Percentiles rank a stretch among this genome's conserved stretches.
Evolutionary conservation across 352 stramenopile species (phyloP).

Genomic region (Phytophthora hybrid): DNA sequence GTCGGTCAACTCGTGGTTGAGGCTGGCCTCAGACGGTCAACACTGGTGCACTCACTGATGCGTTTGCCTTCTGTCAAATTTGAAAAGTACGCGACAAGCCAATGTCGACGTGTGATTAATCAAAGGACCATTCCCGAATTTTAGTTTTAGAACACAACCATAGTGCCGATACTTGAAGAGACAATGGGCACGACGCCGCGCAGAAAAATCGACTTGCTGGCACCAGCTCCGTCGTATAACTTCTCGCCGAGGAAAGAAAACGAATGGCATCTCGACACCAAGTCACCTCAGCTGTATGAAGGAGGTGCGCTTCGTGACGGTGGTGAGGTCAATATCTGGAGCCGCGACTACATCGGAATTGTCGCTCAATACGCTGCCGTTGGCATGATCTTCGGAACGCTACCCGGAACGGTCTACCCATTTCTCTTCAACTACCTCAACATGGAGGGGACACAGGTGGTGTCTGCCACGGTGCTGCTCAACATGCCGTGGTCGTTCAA

Average conservation of each 20-base stretch:
- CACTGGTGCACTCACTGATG: not conserved
- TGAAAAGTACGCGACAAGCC: constrained; percentile 1
- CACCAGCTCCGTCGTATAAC: constrained; percentile 4
- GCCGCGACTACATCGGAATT: constrained; percentile 49
- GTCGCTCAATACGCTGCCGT: constrained; percentile 52
- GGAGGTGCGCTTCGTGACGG: constrained; percentile 29
- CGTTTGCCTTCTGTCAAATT: constrained; percentile 3
- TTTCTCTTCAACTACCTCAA: constrained; percentile 58
- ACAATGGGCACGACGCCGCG: constrained; percentile 14
- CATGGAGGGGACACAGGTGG: constrained; percentile 51
- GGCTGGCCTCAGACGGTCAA: constrained; percentile 18
- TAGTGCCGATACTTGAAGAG: constrained; percentile 35
- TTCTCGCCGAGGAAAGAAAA: constrained; percentile 21
- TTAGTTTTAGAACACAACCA: constrained; percentile 7
- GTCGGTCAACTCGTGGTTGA: constrained; percentile 11
- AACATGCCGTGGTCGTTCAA: constrained; percentile 67
- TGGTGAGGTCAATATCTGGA: constrained; percentile 42
- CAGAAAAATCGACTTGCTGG: constrained; percentile 20
- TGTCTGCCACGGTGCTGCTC: constrained; percentile 46
- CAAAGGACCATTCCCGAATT: constrained; percentile 19
- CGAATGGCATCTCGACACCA: constrained; percentile 22
- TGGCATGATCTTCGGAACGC: constrained; percentile 48
- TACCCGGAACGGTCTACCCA: constrained; percentile 56
- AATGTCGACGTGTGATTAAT: constrained; percentile 4
- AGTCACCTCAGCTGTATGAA: constrained; percentile 29